Evolutionary conservation across 345 rosid species (phyloP).

Genomic region (Eutrema heterophyllum): DNA sequence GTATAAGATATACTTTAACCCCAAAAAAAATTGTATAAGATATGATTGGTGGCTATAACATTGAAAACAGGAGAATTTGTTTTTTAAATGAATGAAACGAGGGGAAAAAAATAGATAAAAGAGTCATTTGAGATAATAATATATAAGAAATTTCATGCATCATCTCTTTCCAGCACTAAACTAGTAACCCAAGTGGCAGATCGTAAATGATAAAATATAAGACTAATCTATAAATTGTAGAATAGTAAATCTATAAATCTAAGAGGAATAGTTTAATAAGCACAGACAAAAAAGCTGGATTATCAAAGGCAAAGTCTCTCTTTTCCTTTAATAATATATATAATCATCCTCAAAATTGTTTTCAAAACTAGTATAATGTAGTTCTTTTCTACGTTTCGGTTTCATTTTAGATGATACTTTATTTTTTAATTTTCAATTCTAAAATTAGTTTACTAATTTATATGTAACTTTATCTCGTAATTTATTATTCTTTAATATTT

Average conservation of each 20-base stretch:
- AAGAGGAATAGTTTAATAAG: background rate
- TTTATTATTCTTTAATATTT: too few relatives aligned
- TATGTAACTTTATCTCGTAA: too few relatives aligned
- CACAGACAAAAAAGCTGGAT: slow-evolving; percentile 15
- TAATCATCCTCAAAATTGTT: background rate
- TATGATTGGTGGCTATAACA: slow-evolving; percentile 2
- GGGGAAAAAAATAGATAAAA: background rate
- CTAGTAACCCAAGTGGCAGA: slow-evolving; percentile 23
- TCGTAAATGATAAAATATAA: background rate
- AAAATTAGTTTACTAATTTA: too few relatives aligned
- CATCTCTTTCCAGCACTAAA: slow-evolving; percentile 9
- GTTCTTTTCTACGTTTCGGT: background rate
- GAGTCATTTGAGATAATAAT: background rate
- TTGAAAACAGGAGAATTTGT: background rate
- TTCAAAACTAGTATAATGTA: background rate
- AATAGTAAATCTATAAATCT: background rate
- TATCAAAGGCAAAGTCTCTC: slow-evolving; percentile 2
- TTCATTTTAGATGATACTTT: background rate
- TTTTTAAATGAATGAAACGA: background rate
- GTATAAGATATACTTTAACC: too few relatives aligned
- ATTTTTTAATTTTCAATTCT: too few relatives aligned
- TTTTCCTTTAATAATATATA: background rate
- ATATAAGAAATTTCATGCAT: slow-evolving; percentile 1
- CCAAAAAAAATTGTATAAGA: background rate
- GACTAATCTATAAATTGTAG: background rate